These are phyloP conservation scores for Penicillium fimorum DNA, from an alignment of 495 filamentous ascomycete species.

Conservation along the genomic window DNA sequence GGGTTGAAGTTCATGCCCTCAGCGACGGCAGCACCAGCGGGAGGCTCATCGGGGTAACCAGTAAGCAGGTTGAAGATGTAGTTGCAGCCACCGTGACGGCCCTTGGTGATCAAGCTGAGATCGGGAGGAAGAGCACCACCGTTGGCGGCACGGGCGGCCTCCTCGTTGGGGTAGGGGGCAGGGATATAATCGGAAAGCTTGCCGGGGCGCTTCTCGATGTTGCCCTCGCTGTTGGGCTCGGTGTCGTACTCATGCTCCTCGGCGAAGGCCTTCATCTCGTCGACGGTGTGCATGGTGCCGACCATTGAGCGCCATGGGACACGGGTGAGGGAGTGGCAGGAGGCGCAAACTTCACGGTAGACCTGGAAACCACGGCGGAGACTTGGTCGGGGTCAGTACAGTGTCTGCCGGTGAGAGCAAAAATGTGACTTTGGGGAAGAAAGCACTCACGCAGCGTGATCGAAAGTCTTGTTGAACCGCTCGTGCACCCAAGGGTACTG, in stretches of 20 bases:
- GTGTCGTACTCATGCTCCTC: conserved; percentile 98
- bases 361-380: conserved; percentile 99
- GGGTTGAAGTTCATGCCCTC: conserved; percentile 99
- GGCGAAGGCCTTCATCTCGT: conserved; percentile 94
- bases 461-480: conserved; percentile 89
- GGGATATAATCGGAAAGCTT: conserved; percentile 98
- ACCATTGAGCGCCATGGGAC: conserved; percentile 93
- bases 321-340: conserved; percentile 93
- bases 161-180: conserved; percentile 94
- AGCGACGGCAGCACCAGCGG: conserved; percentile 76
- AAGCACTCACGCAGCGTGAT: conserved; percentile 82
- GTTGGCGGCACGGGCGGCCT: conserved; percentile 97
- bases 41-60: conserved; percentile 97
- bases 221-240: conserved; percentile 96
- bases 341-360: conserved; percentile 97
- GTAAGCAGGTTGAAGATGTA: conserved; percentile 97
- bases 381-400: conserved; percentile 48
- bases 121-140: conserved; percentile 96
- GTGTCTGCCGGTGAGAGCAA: conserved; percentile 18
- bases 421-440: conserved; percentile 1
- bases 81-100: conserved; percentile 93
- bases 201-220: conserved; percentile 96
- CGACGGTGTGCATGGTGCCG: conserved; percentile 87
- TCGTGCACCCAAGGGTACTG: conserved; percentile 95
- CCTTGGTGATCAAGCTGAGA: conserved; percentile 97